These are phyloP conservation scores for Thalassiosira exigua DNA, from an alignment of 352 stramenopile genomes.

Conservation along the genomic window DNA sequence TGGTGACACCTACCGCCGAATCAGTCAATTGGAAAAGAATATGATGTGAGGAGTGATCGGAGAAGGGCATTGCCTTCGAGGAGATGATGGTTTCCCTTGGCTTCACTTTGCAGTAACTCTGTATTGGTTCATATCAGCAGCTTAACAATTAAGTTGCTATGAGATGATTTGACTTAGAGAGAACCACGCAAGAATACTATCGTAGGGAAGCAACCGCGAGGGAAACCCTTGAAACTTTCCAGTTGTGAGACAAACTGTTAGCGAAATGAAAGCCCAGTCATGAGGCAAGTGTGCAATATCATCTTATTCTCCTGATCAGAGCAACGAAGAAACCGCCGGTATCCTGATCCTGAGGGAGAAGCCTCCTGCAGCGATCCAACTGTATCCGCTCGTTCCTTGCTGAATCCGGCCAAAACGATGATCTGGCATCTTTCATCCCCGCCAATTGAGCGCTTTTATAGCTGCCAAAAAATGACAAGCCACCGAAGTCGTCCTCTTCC, in stretches of 20 bases:
- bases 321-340: constrained; percentile 99
- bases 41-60: constrained; percentile 51
- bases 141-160: no score
- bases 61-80: constrained; percentile 25
- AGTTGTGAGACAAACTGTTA: no score
- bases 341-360: constrained; percentile 97
- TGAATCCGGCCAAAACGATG: constrained; percentile 55
- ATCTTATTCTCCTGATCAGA: constrained; percentile 91
- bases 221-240: no score
- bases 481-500: constrained; percentile 56
- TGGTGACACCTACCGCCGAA: constrained; percentile 42
- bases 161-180: no score
- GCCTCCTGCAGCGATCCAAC: constrained; percentile 95
- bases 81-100: constrained; percentile 17
- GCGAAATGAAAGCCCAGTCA: no score
- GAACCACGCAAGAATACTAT: no score
- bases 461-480: constrained; percentile 80
- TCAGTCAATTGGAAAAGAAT: constrained; percentile 61
- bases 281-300: no score
- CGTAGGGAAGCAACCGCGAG: no score
- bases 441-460: constrained; percentile 80
- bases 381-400: constrained; percentile 30
- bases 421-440: constrained; percentile 38
- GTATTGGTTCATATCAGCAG: no score
- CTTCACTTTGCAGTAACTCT: no score